Evolutionary conservation across 768 basidiomycete genomes (phyloP).

Genomic region (Gloeophyllum trabeum): DNA sequence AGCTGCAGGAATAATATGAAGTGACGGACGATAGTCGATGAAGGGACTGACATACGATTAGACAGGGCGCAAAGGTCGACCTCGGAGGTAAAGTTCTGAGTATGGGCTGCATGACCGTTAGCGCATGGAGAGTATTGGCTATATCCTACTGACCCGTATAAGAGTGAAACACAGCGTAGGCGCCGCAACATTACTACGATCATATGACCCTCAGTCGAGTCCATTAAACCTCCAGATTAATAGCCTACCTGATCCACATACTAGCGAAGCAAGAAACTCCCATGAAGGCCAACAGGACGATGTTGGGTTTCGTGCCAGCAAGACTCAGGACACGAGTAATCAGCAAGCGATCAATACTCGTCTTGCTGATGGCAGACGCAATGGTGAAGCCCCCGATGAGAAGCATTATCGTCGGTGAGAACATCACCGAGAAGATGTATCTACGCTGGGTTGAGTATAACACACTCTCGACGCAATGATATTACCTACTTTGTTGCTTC

Average conservation of each 20-base stretch:
- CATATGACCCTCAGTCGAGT: constrained; percentile 5
- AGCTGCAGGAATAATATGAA: constrained; percentile 37
- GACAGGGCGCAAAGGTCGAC: constrained; percentile 78
- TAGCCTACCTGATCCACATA: constrained; percentile 92
- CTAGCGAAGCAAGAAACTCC: constrained; percentile 93
- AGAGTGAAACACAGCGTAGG: constrained; percentile 95
- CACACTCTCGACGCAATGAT: neutral
- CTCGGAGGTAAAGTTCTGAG: constrained; percentile 81
- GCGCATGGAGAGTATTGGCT: neutral
- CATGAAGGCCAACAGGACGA: constrained; percentile 91
- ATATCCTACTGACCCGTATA: constrained; percentile 56
- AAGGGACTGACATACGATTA: constrained; percentile 59
- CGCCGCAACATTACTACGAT: constrained; percentile 83
- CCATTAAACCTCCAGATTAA: constrained; percentile 1
- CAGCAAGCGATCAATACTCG: constrained; percentile 84
- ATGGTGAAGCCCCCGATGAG: constrained; percentile 97
- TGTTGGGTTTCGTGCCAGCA: constrained; percentile 80
- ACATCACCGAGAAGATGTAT: constrained; percentile 91
- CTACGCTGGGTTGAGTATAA: constrained; percentile 29
- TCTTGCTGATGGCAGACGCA: constrained; percentile 91
- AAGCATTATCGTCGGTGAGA: constrained; percentile 97
- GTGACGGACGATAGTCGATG: neutral
- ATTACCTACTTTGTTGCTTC: constrained; percentile 75
- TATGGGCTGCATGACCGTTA: constrained; percentile 56
- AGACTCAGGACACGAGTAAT: constrained; percentile 86